Evolutionary conservation across 805 yeast genomes (phyloP).

Genomic region (Scheffersomyces ergatensis): DNA sequence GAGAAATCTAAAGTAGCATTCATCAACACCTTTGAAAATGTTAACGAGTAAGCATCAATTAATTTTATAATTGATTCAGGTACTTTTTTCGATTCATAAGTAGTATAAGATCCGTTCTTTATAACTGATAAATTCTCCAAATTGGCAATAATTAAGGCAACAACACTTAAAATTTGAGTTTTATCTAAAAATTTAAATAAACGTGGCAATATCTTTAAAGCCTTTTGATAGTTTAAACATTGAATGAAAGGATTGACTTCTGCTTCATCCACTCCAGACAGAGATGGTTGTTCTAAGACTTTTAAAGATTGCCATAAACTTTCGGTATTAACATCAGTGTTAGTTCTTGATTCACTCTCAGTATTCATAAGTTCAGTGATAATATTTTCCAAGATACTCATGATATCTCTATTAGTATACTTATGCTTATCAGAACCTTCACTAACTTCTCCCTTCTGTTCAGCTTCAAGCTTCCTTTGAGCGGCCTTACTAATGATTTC

Average conservation of each 20-base stretch:
- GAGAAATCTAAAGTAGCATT: conserved; percentile 79
- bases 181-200: conserved; percentile 76
- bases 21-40: conserved; percentile 81
- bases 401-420: conserved; percentile 42
- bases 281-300: conserved; percentile 59
- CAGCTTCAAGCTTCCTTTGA: conserved; percentile 37
- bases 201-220: conserved; percentile 85
- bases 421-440: conserved; percentile 24
- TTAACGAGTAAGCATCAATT: conserved; percentile 74
- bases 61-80: conserved; percentile 57
- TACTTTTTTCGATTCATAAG: conserved; percentile 46
- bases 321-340: conserved; percentile 32
- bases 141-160: conserved; percentile 76
- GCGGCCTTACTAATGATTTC: conserved; percentile 57
- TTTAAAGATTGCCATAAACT: conserved; percentile 76
- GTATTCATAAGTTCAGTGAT: conserved; percentile 73
- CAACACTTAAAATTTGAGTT: conserved; percentile 73
- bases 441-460: conserved; percentile 26
- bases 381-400: conserved; percentile 73
- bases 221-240: conserved; percentile 79
- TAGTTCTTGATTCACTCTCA: conserved; percentile 57
- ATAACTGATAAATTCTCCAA: conserved; percentile 77
- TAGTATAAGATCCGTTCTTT: conserved; percentile 74
- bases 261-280: conserved; percentile 47
- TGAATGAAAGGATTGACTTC: conserved; percentile 77